These are phyloP conservation scores for Geopyxis carbonaria DNA, from an alignment of 495 filamentous ascomycete genomes.

Conservation along the genomic window DNA sequence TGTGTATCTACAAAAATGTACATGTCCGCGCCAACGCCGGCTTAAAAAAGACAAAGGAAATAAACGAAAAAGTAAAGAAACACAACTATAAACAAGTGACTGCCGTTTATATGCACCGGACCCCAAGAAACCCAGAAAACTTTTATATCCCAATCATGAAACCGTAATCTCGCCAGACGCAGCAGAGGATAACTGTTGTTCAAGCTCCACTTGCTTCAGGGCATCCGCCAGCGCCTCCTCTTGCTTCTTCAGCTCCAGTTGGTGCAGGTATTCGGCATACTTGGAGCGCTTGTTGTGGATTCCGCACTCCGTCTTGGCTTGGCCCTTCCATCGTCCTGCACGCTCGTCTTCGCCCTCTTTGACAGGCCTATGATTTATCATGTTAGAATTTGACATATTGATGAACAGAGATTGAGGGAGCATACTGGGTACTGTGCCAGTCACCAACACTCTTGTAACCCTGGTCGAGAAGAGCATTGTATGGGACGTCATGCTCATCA, in stretches of 20 bases:
- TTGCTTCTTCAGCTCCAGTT: slow-evolving; percentile 55
- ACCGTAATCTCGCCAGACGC: background rate
- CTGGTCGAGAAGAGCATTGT: slow-evolving; percentile 74
- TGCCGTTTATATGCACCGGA: no score
- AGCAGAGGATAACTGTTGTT: slow-evolving; percentile 10
- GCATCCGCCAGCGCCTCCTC: slow-evolving; percentile 37
- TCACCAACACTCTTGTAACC: slow-evolving; percentile 97
- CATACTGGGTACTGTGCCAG: slow-evolving; percentile 73
- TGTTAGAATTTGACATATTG: slow-evolving; percentile 14
- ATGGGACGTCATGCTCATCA: slow-evolving; percentile 70
- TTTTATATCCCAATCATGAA: background rate
- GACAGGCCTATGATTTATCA: slow-evolving; percentile 41
- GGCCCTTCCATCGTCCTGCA: slow-evolving; percentile 92
- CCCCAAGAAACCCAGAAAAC: background rate
- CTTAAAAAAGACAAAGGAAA: background rate
- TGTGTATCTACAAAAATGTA: no score
- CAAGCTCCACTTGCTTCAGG: slow-evolving; percentile 26
- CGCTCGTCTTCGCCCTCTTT: slow-evolving; percentile 85
- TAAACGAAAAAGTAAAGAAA: slow-evolving; percentile 1
- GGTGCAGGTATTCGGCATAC: slow-evolving; percentile 67
- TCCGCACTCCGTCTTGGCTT: slow-evolving; percentile 87
- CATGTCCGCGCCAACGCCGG: slow-evolving; percentile 1
- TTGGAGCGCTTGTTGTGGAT: slow-evolving; percentile 93
- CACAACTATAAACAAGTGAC: no score
- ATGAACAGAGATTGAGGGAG: background rate